phyloP scores from a whole-genome alignment of 2,329 filamentous ascomycete species.

The Calonectria pauciramosa region DNA sequence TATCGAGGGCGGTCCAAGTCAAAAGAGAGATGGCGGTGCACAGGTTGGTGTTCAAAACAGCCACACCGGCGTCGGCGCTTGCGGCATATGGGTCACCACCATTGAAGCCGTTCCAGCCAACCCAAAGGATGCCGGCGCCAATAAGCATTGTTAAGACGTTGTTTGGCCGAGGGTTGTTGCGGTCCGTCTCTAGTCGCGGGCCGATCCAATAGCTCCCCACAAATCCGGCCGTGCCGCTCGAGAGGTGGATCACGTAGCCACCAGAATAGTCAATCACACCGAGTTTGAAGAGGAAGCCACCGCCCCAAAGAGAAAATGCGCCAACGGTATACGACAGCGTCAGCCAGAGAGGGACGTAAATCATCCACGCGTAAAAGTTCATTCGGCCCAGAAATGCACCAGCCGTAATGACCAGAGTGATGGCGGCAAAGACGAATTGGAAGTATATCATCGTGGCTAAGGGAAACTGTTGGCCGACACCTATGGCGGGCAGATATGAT shows the following conservation, averaged over 20 bases:
- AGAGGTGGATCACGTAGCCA: constrained; percentile 31
- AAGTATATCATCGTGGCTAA: constrained; percentile 30
- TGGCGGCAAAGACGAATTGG: constrained; percentile 33
- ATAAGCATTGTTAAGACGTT: constrained; percentile 22
- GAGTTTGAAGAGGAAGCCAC: constrained; percentile 26
- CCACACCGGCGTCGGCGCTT: constrained; percentile 29
- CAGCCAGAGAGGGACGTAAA: constrained; percentile 28
- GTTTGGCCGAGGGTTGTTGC: constrained; percentile 19
- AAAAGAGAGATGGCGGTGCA: constrained; percentile 30
- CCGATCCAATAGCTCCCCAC: constrained; percentile 30
- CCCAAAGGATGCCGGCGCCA: constrained; percentile 29
- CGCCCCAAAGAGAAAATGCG: constrained; percentile 29
- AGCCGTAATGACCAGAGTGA: constrained; percentile 27
- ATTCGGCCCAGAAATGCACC: constrained; percentile 31
- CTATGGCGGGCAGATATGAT: constrained; percentile 27
- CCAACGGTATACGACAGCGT: constrained; percentile 28
- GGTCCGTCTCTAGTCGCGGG: constrained; percentile 21
- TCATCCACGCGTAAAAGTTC: constrained; percentile 32
- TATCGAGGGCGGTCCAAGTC: constrained; percentile 23
- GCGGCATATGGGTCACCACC: constrained; percentile 31
- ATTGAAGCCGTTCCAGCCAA: constrained; percentile 33
- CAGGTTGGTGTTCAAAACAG: constrained; percentile 29
- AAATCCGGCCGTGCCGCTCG: constrained; percentile 28
- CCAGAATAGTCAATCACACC: constrained; percentile 32
- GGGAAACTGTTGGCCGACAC: constrained; percentile 28